These are phyloP conservation scores for Dictyostelium brefeldianum DNA, from an alignment of 78 protist species.

Conservation along the genomic window DNA sequence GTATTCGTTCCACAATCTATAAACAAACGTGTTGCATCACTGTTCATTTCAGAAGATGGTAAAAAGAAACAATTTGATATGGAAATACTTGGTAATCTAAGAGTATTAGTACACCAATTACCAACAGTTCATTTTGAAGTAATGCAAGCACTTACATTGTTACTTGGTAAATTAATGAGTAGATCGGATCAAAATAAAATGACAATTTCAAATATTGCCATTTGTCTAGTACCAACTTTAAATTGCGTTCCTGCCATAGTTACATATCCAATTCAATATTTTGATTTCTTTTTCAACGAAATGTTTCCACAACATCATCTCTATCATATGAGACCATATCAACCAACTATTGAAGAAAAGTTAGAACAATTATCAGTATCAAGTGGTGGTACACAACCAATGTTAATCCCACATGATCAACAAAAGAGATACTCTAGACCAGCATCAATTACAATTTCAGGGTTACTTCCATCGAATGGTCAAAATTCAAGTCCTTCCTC, in stretches of 20 bases:
- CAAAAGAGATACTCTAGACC: conserved; percentile 59
- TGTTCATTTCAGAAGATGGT: conserved; percentile 63
- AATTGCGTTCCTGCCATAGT: conserved; percentile 82
- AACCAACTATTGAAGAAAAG: not conserved
- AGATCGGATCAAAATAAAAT: conserved; percentile 63
- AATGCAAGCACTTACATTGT: conserved; percentile 49
- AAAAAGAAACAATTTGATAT: conserved; percentile 72
- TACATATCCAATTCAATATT: conserved; percentile 61
- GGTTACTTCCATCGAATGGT: conserved; percentile 15
- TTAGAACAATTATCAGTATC: not conserved
- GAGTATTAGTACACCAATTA: conserved; percentile 44
- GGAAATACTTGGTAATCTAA: conserved; percentile 40
- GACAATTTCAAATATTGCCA: conserved; percentile 75
- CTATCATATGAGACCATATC: conserved; percentile 55
- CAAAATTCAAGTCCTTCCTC: conserved; percentile 21
- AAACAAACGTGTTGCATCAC: conserved; percentile 42
- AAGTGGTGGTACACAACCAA: conserved; percentile 5
- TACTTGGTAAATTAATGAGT: conserved; percentile 34
- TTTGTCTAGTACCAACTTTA: conserved; percentile 73
- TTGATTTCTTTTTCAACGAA: conserved; percentile 66
- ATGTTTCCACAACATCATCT: conserved; percentile 63
- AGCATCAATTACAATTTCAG: conserved; percentile 40
- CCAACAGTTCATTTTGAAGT: conserved; percentile 74
- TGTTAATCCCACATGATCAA: not conserved
- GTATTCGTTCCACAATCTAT: conserved; percentile 67